Evolutionary conservation across 345 rosid species (phyloP), one percentile per base, ranked within the genome.

Genomic region (Rhizophora mangle): DNA sequence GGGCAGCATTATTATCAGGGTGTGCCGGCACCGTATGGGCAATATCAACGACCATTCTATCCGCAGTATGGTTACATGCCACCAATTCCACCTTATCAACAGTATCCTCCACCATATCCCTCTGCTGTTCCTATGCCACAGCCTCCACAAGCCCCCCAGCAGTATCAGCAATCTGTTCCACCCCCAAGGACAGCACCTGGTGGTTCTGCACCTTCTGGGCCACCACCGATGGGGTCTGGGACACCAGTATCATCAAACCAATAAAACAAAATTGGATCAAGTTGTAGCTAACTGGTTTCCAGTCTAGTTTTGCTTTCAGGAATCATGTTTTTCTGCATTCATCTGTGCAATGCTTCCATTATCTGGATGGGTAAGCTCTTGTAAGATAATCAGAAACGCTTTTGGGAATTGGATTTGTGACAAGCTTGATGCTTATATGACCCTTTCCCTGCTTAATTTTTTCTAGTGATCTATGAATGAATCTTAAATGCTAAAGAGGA

Each of bases 51-150:
- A 39, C 92, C 82, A 37, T 85, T 52, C 20, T 80, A 82, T 75
- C 87, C 86, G 20, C 83, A 92, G 10, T 87, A 85, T 55, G 95
- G 93, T 1, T 88, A 86, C 68, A 81, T 86, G 93, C 89, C 62
- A 4, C 86, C 82, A 0, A 59, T 78, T 56, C 88, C 79, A 24
- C 83, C 90, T 30, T 87, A 88, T 76, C 97, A 86, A 72, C 95
- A 85, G 74, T 84, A 86, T 58, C 86, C 88, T 59, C 81, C 84
- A 26, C 70, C 73, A 20, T 86, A 82, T 65, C 88, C 75, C 67
- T 60, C 82, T 29, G 77, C 79, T 18, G 58, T 72, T 72, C 83
- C 82, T 15, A 84, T 80, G 18, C 84, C 87, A 47, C 85, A 72
- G 8, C 72, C 57, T 0, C 82, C 76, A 20, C 82, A 80, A 66